Base-by-base conservation (phyloP, 176 grass and related monocot genomes). In the Phyllostachys edulis region DNA sequence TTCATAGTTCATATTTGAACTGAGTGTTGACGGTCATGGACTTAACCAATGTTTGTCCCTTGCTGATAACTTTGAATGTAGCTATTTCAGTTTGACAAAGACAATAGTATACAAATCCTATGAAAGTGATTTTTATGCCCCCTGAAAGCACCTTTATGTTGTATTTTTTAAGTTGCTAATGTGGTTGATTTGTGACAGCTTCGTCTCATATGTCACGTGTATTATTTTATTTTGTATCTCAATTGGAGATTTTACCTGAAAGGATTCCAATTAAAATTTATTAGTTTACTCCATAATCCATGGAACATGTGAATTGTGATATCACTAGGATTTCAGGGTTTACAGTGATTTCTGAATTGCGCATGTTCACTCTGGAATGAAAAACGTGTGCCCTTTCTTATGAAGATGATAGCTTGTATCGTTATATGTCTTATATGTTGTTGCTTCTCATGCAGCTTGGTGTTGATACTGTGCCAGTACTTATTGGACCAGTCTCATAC, bases 401-500 rank as follows among this genome's bases (percentile, higher is more conserved):
- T 15, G n/a, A 85, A 46, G 15, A 61, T 67, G 7, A 6, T 59
- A 2, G 24, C 40, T 34, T 82, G 2, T 37, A 61, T 84, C 42
- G 2, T 26, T n/a, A n/a, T 27, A 14, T 55, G 18, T 54, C 75
- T 87, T 67, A 41, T 61, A 2, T 76, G 14, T 20, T 67, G 37
- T 63, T 63, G 57, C 29, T 77, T 46, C 13, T 85, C 26, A 6
- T 88, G 78, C 90, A 97, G 95, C 87, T 97, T 41, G 95, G 92
- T 5, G 29, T 97, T 82, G 92, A 97, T 42, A 97, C 95, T 0
- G 66, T 97, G 41, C 95, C 92, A 10, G 89, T 94, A 21, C 90
- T 97, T 88, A 34, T 94, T 27, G 95, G 95, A 82, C 95, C 95
- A 78, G 95, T 97, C 38, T 94, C 92, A 83, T 97, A 97, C 89